phyloP scores from a whole-genome alignment of 345 rosid genomes.

The Kandelia obovata region DNA sequence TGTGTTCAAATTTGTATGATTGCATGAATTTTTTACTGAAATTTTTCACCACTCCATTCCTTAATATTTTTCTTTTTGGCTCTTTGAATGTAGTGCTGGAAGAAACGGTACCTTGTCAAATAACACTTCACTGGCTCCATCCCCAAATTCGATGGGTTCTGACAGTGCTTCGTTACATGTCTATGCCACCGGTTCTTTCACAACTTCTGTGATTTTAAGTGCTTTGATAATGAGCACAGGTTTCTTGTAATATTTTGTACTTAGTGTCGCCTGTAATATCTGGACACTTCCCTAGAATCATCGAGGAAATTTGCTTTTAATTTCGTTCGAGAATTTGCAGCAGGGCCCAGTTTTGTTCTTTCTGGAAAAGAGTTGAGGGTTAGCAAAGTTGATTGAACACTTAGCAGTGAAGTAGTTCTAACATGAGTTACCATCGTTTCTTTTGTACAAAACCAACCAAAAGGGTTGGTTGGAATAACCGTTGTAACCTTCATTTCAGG shows the following conservation, averaged over 20 bases:
- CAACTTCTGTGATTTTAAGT: conserved; percentile 44
- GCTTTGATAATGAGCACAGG: conserved; percentile 34
- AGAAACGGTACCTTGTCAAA: conserved; percentile 64
- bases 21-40: conserved; percentile 2
- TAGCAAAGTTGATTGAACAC: conserved; percentile 17
- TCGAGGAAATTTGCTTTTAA: not conserved
- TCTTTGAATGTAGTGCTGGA: conserved; percentile 48
- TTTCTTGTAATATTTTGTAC: conserved; percentile 41
- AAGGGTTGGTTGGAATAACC: conserved; percentile 13
- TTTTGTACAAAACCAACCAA: conserved; percentile 24
- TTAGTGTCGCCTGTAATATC: not conserved
- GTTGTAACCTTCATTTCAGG: conserved; percentile 21
- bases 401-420: conserved; percentile 17
- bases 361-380: conserved; percentile 26
- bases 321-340: conserved; percentile 16
- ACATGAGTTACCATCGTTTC: conserved; percentile 19
- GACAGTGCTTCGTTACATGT: conserved; percentile 37
- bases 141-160: conserved; percentile 65
- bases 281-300: not conserved
- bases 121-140: conserved; percentile 64
- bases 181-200: conserved; percentile 29
- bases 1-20: not conserved
- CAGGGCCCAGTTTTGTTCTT: conserved; percentile 41
- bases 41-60: conserved; percentile 4
- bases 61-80: not conserved